Evolutionary conservation across 1,284 basidiomycete genomes (phyloP).

Genomic region (Trichosporon coremiiforme): DNA sequence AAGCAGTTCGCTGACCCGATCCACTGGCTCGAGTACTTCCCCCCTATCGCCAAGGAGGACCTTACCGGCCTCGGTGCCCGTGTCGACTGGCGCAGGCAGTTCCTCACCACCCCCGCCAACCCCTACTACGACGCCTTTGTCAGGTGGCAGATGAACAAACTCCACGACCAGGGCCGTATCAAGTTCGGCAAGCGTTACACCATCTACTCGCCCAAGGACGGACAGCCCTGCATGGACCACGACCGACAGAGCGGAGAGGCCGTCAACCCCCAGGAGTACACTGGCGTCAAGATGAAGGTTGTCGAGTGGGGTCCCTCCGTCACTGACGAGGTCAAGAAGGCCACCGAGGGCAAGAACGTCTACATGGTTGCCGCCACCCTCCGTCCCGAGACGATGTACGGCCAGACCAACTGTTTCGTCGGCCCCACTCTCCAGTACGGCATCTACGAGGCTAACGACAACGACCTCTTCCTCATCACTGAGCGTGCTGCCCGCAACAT

Average conservation of each 20-base stretch:
- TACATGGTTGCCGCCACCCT: constrained; percentile 94
- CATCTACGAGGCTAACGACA: constrained; percentile 80
- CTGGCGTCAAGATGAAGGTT: constrained; percentile 93
- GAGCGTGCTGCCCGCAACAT: constrained; percentile 92
- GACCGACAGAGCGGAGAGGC: constrained; percentile 95
- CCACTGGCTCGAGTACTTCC: constrained; percentile 94
- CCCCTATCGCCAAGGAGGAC: constrained; percentile 91
- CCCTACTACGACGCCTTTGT: constrained; percentile 98
- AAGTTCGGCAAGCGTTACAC: constrained; percentile 99
- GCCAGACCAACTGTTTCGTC: constrained; percentile 98
- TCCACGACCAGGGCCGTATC: constrained; percentile 81
- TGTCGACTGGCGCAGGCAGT: constrained; percentile 95
- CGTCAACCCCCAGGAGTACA: constrained; percentile 94
- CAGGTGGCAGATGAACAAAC: constrained; percentile 97
- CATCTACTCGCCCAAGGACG: constrained; percentile 98
- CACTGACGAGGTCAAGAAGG: constrained; percentile 66
- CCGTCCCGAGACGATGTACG: constrained; percentile 98
- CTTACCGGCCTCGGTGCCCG: constrained; percentile 85
- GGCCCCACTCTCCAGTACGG: constrained; percentile 90
- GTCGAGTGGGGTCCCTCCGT: constrained; percentile 69
- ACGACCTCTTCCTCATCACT: constrained; percentile 86
- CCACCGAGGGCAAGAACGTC: constrained; percentile 74
- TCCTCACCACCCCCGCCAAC: constrained; percentile 90
- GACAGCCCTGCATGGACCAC: constrained; percentile 99
- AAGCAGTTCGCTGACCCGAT: constrained; percentile 93